Base-by-base conservation (phyloP, 257 asterid species). In the Coffea eugenioides region DNA sequence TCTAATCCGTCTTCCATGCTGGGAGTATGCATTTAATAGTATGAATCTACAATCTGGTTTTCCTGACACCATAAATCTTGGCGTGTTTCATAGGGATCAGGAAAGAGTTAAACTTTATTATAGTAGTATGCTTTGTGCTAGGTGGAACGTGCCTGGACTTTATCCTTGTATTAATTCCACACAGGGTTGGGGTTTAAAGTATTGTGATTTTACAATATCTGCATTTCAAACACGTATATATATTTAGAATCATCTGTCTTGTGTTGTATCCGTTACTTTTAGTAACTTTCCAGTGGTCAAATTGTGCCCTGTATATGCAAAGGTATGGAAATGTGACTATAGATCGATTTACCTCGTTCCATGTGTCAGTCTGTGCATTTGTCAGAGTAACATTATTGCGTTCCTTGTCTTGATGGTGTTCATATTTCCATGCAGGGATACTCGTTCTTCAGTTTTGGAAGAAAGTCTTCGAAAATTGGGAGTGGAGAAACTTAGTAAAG, bases 401-500 rank as follows among this genome's bases (percentile, higher is more conserved):
- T 20, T 48, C 11, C 39, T 80, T 43, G 20, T 78, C 56, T 67
- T 34, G 25, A 41, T 79, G 77, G 43, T 81, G 64, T 84, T 74
- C 70, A 20, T 52, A 83, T 46, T 62, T 45, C 75, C 45, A 27
- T 82, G 74, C 75, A 95, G 98, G 91, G 98, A 96, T 79, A 88
- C 86, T 45, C 99, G 99, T 67, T 94, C 97, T 80, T 86, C 90
- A 69, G 98, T 94, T 81, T 84, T 94, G 82, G 99, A 96, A 86
- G 99, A 92, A 87, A 94, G 97, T 82, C 99, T 96, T 80, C 97
- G 90, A 79, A 94, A 91, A 88, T 88, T 94, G 88, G 99, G 98
- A 71, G 99, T 96, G 67, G 99, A 96, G 87, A 96, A 92, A 84
- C 99, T 96, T 82, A 92, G 97, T 91, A 96, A 94, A 90, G 99